Base-by-base conservation (phyloP, 2,329 filamentous ascomycete genomes). In the Septoria linicola region DNA sequence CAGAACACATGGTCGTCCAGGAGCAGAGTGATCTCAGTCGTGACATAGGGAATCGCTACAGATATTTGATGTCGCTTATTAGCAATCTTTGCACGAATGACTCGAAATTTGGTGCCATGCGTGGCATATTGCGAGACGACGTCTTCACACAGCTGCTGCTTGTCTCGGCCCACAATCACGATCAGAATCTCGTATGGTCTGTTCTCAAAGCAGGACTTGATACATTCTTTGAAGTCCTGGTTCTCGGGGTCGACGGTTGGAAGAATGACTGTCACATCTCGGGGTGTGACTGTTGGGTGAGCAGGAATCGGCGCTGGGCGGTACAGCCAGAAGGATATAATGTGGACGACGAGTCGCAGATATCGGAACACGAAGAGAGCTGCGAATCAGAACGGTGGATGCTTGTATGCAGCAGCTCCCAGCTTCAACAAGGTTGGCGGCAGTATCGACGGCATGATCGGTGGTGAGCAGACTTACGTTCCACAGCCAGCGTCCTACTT, bases 61-160 rank as follows among this genome's bases (percentile, higher is more conserved):
- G 51, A 44, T 8, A 53, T 39, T 40, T 53, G 44, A 16, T 41
- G 44, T 17, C 51, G 44, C 25, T 53, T 53, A 39, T 53, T 53
- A 11, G 51, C 51, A 8, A 49, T 19, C 11, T 44, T 5, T 8
- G 23, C 40, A 16, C 27, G 40, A 7, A 42, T 13, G 3, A 42
- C 21, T 41, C 14, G 21, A 6, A 27, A 2, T 42, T 16, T 30
- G n/a, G 36, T 39, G 5, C 2, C 27, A n/a, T 39, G 3, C 0
- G 20, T 34, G 11, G 5, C 14, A 20, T 43, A 54, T n/a, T 35
- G 1, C 2, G 5, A 13, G 14, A 31, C 27, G 8, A 43, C 27
- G 14, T 13, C 25, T 14, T 43, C 35, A 25, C 44, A 42, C 6
- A 40, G 14, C 4, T 10, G 2, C 30, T 25, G 11, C 13, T 49